These are phyloP conservation scores for Phytophthora pistaciae DNA, from an alignment of 352 stramenopile genomes.

Conservation along the genomic window DNA sequence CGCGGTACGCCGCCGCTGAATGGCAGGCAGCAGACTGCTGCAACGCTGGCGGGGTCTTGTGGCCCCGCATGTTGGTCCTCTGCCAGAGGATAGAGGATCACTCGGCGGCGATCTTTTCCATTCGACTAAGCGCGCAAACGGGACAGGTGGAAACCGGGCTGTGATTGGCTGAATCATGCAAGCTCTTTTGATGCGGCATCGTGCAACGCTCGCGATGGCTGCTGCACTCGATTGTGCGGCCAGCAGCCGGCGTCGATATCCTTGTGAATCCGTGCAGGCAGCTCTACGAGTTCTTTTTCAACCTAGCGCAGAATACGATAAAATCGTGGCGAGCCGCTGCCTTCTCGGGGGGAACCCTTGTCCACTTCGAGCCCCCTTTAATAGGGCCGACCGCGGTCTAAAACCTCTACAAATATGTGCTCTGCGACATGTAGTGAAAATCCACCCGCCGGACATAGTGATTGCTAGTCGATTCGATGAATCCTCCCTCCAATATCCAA, in stretches of 20 bases:
- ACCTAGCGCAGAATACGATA: background rate
- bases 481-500: background rate
- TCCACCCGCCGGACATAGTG: background rate
- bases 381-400: background rate
- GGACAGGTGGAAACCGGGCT: no score
- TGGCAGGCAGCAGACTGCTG: background rate
- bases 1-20: background rate
- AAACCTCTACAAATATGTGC: constrained; percentile 17
- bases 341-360: background rate
- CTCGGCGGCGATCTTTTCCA: constrained; percentile 12
- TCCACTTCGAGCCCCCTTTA: background rate
- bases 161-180: no score
- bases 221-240: background rate
- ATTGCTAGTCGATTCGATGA: constrained; percentile 2
- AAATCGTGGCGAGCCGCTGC: background rate
- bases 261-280: background rate
- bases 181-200: constrained; percentile 7
- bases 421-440: constrained; percentile 25
- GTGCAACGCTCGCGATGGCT: background rate
- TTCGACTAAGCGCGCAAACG: constrained; percentile 24
- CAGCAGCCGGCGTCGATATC: background rate
- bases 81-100: background rate
- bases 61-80: background rate
- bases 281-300: background rate
- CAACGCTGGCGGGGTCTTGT: background rate